Evolutionary conservation across 441 rosid species (phyloP).

Genomic region (Isatis lusitanica): DNA sequence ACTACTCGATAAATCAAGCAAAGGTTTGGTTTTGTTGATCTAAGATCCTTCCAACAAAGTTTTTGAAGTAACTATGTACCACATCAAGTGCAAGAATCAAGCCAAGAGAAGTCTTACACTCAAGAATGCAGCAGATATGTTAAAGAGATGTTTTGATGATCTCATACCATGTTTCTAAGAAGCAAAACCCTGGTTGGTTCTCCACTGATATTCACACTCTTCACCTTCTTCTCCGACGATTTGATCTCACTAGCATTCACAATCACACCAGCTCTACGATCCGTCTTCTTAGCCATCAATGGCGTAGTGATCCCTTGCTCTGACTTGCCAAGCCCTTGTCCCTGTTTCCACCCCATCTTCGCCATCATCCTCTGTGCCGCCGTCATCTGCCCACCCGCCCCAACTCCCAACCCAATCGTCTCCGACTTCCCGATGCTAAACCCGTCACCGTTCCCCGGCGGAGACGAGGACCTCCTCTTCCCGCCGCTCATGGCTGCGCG

Average conservation of each 20-base stretch:
- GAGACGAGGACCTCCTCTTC: slow-evolving; percentile 67
- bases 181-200: slow-evolving; percentile 84
- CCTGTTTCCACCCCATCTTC: slow-evolving; percentile 99
- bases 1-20: background rate
- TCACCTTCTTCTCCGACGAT: slow-evolving; percentile 74
- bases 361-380: slow-evolving; percentile 99
- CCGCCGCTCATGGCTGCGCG: slow-evolving; percentile 83
- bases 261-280: slow-evolving; percentile 94
- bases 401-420: slow-evolving; percentile 84
- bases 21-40: background rate
- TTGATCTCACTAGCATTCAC: slow-evolving; percentile 87
- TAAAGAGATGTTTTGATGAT: background rate
- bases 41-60: background rate
- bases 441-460: slow-evolving; percentile 57
- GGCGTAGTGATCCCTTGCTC: slow-evolving; percentile 99
- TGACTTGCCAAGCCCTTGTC: slow-evolving; percentile 92
- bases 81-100: background rate
- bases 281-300: slow-evolving; percentile 95
- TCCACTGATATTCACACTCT: slow-evolving; percentile 82
- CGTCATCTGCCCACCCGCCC: slow-evolving; percentile 99
- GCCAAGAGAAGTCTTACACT: background rate
- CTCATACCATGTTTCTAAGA: slow-evolving; percentile 86
- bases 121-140: background rate
- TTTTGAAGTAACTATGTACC: background rate
- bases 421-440: slow-evolving; percentile 83